A percentile compares a stretch with the other conserved stretches of the same genome.
These are phyloP conservation scores for Ananas comosus DNA, from an alignment of 176 grass and related monocot genomes.

Conservation along the genomic window DNA sequence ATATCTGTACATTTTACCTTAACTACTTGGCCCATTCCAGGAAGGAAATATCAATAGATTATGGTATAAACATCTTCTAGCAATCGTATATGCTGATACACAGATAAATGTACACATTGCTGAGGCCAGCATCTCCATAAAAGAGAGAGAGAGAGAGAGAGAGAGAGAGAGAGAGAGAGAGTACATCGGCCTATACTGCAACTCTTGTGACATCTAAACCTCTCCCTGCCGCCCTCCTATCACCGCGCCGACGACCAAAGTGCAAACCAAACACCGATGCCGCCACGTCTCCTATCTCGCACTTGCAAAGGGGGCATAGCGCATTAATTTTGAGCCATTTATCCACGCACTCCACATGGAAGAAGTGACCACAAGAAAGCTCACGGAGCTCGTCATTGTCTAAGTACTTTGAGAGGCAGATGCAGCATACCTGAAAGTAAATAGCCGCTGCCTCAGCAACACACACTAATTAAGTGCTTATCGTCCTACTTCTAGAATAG, in stretches of 20 bases:
- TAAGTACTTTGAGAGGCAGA: constrained; percentile 68
- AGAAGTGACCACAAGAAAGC: constrained; percentile 70
- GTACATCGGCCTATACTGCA: background rate
- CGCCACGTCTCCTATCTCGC: constrained; percentile 36
- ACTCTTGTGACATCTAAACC: constrained; percentile 35
- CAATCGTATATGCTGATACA: no score
- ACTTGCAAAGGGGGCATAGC: constrained; percentile 82
- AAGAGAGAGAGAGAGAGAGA: background rate
- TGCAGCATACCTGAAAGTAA: constrained; percentile 64
- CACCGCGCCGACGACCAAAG: constrained; percentile 7
- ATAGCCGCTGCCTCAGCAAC: background rate
- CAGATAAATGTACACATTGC: background rate
- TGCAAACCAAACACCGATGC: constrained; percentile 4
- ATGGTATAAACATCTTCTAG: no score
- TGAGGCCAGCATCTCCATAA: background rate
- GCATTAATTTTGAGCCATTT: constrained; percentile 98
- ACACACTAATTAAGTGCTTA: background rate
- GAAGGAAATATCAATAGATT: no score
- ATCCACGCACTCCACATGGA: constrained; percentile 89
- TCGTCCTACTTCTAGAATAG: no score
- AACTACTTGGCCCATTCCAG: no score
- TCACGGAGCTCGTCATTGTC: constrained; percentile 80
- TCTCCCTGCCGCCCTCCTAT: constrained; percentile 26
- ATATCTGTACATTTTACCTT: no score
- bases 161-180: background rate